Percentiles rank a stretch among this genome's conserved stretches.
Evolutionary conservation across 2,329 filamentous ascomycete species (phyloP).

Genomic region (Plectosphaerella cucumerina): DNA sequence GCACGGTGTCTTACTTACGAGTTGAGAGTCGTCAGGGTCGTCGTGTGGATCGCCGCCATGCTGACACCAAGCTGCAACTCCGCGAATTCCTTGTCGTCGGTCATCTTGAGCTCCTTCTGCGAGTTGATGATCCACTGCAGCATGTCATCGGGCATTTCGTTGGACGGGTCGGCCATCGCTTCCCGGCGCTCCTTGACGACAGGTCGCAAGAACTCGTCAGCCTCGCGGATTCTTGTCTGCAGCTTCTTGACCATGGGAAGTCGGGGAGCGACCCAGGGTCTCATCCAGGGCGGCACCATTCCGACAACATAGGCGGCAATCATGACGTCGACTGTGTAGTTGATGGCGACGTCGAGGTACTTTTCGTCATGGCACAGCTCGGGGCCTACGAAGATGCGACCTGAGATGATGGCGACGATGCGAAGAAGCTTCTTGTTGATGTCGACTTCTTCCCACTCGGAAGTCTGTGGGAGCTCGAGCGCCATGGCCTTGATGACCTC

Average conservation of each 20-base stretch:
- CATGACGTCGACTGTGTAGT: slow-evolving; percentile 46
- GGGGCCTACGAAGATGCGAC: slow-evolving; percentile 48
- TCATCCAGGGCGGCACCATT: slow-evolving; percentile 45
- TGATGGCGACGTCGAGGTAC: slow-evolving; percentile 49
- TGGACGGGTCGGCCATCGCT: slow-evolving; percentile 31
- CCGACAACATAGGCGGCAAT: slow-evolving; percentile 44
- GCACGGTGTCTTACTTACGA: not conserved
- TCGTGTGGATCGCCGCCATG: slow-evolving; percentile 41
- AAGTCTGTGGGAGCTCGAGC: slow-evolving; percentile 26
- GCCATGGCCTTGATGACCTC: slow-evolving; percentile 30
- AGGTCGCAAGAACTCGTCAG: slow-evolving; percentile 38
- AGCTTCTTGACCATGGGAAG: slow-evolving; percentile 43
- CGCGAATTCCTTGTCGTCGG: slow-evolving; percentile 30
- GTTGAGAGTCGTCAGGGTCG: slow-evolving; percentile 18
- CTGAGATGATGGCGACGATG: slow-evolving; percentile 48
- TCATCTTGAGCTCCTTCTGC: slow-evolving; percentile 31
- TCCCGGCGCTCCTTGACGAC: slow-evolving; percentile 41
- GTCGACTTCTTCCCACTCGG: slow-evolving; percentile 49
- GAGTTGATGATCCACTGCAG: slow-evolving; percentile 42
- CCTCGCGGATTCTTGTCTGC: slow-evolving; percentile 34
- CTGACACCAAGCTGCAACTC: slow-evolving; percentile 38
- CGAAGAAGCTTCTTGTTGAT: slow-evolving; percentile 48
- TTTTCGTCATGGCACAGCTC: slow-evolving; percentile 46
- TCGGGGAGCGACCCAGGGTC: slow-evolving; percentile 39
- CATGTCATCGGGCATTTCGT: slow-evolving; percentile 34